Evolutionary conservation across 768 basidiomycete genomes (phyloP).

Genomic region (Mrakia gelida): DNA sequence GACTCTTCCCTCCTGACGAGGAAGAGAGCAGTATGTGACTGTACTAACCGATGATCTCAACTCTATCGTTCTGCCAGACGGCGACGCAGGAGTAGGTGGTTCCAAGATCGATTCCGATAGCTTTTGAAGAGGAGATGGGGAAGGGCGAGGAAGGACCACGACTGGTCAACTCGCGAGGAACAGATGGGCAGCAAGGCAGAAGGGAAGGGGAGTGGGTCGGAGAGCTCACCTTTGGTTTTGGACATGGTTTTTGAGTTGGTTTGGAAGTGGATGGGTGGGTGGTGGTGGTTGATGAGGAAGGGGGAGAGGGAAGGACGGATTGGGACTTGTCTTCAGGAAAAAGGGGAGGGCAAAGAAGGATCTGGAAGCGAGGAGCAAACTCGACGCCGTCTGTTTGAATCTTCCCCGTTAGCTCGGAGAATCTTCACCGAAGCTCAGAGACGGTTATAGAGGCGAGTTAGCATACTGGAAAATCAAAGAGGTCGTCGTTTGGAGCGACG

Average conservation of each 20-base stretch:
- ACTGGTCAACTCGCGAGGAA: background rate
- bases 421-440: too few species aligned
- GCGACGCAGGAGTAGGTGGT: conserved; percentile 48
- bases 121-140: background rate
- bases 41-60: conserved; percentile 46
- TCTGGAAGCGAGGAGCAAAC: background rate
- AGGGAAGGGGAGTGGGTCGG: background rate
- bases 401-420: too few species aligned
- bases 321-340: background rate
- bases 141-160: background rate
- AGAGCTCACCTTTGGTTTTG: background rate
- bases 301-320: background rate
- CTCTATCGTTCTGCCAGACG: conserved; percentile 44
- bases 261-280: background rate
- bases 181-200: background rate
- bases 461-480: too few species aligned
- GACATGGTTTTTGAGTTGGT: background rate
- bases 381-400: background rate
- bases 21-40: background rate
- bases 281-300: background rate
- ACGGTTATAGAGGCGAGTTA: too few species aligned
- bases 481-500: background rate
- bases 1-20: background rate
- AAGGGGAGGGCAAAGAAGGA: background rate
- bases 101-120: conserved; percentile 40